Base-by-base conservation (phyloP, 331 rosid species). In the Acacia pycnantha region DNA sequence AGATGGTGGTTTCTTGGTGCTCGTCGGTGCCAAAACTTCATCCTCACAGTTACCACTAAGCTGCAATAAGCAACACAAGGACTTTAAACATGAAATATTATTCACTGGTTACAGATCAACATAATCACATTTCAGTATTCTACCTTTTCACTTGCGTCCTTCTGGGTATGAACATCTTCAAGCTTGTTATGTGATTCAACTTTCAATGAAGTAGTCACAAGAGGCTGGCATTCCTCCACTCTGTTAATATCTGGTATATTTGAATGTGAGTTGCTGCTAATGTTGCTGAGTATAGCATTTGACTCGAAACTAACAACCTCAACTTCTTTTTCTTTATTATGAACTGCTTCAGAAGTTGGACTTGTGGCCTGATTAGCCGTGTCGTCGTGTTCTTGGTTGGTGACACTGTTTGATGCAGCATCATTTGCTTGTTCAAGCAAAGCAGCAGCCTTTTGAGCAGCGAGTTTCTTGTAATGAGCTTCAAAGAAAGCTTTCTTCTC, bases 401-500 rank as follows among this genome's bases (percentile, higher is more conserved):
- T 58, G 56, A 19, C 67, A 66, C 76, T 48, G 13, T 66, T 46
- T 0, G 81, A 80, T 6, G 81, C 54, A 1, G 85, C 82, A 73
- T 81, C 86, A 81, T 87, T 87, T 22, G 53, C 89, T 82, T 88
- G 89, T 80, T 90, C 97, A 59, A 90, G 92, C 88, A 90, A 83
- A 11, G 92, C 92, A 1, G 93, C 95, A 0, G 94, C 94, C 56
- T 84, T 87, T 72, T 90, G 89, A 86, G 97, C 97, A 27, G 97
- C 98, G 40, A 93, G 51, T 73, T 88, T 91, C 87, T 88, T 91
- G 91, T 90, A 93, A 81, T 93, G 94, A 35, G 94, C 94, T 87
- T 93, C 98, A 85, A 93, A 93, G 87, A 91, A 93, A 65, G 98
- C 98, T 88, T 93, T 93, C 89, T 89, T 93, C 86, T 91, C 91